A percentile compares a stretch with the other conserved stretches of the same genome.
Conservation (phyloP, 2,329 filamentous ascomycete species). For the Colletotrichum higginsianum region DNA sequence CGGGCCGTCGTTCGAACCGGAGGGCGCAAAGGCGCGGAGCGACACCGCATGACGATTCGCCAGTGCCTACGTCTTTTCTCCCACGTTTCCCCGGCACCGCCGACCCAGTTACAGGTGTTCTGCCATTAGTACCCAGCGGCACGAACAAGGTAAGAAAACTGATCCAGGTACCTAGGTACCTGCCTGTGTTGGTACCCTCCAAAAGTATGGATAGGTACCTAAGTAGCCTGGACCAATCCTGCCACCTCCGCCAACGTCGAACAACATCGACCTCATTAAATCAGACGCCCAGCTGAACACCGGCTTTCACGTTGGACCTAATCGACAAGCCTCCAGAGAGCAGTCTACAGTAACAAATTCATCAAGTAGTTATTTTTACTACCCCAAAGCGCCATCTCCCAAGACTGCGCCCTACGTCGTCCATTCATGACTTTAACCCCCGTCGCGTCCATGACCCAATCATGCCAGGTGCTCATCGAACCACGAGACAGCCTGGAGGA, state of each 20-base stretch:
- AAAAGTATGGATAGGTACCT: no score
- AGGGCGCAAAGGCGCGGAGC: neutral
- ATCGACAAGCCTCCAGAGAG: no score
- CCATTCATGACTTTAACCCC: constrained; percentile 18
- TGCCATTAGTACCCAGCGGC: no score
- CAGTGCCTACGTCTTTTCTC: constrained; percentile 2
- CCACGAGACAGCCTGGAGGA: constrained; percentile 83
- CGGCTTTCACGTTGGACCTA: no score
- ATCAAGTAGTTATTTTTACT: neutral
- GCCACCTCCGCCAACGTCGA: no score
- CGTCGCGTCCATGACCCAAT: constrained; percentile 32
- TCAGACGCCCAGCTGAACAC: no score
- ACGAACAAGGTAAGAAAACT: no score
- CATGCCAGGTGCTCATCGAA: constrained; percentile 74
- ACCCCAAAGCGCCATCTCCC: neutral
- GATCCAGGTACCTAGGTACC: no score
- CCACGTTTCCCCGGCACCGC: neutral
- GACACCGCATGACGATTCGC: neutral
- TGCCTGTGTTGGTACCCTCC: no score
- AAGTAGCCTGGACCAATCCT: no score
- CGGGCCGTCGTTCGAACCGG: constrained; percentile 15
- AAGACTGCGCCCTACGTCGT: neutral
- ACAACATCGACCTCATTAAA: no score
- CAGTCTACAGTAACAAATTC: neutral
- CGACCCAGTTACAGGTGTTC: no score